Evolutionary conservation across 352 stramenopile species (phyloP), one percentile per base, ranked within the genome.

Genomic region (Phytophthora nicotianae): DNA sequence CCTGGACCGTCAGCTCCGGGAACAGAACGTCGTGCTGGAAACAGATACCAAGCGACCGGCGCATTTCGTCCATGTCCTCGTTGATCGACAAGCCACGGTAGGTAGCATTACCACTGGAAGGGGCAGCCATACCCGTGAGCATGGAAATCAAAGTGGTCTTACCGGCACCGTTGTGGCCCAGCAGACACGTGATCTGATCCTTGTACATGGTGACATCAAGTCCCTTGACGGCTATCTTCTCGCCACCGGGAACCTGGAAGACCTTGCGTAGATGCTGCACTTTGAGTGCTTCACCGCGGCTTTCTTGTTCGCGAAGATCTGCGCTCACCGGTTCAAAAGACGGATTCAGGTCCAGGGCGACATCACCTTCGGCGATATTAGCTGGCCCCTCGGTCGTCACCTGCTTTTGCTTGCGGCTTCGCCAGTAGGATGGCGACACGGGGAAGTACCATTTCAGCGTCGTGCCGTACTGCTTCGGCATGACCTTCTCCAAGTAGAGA

Each of bases 111-210:
- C 87, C 89, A 5, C 56, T 65, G 9, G 74, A 75, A 40, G 79
- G 67, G 0, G 88, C 74, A 8, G 94, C 75, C 65, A 97, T 85
- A 6, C 95, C 95, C 0, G 91, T 98, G 20, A 98, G 73, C 81
- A 98, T 97, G 5, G 77, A 93, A 33, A 98, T 97, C 0, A 95
- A 74, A 5, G 94, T 98, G 11, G 86, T 90, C 75, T 97, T 98
- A n/a, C 91, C 91, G n/a, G 89, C 90, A 48, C 93, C 93, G 63
- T 98, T 98, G 69, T 98, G 94, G 5, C 94, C 94, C 2, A 98
- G 75, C n/a, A 98, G 71, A 51, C 81, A 91, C 7, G 90, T 96
- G 72, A 98, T 97, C 70, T 98, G 90, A 32, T 93, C 89, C 52
- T 96, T 83, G 68, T 97, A 97, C 86, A 98, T 97, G 41, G 75